Evolutionary conservation across 768 basidiomycete species (phyloP).

Genomic region (Trametes villosa): DNA sequence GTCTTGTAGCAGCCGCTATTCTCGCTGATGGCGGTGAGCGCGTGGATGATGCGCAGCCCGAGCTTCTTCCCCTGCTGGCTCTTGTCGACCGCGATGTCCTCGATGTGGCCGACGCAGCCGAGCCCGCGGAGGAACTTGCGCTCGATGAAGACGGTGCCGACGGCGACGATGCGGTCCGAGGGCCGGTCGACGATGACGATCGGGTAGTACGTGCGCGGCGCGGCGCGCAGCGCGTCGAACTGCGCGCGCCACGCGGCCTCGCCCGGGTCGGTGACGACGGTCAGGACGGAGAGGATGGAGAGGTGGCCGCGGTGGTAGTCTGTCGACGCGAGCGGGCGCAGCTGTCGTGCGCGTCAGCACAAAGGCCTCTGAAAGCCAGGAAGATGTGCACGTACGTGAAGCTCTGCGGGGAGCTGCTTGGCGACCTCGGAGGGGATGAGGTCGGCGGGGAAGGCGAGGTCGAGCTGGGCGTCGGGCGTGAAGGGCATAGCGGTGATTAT

Average conservation of each 20-base stretch:
- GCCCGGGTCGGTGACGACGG: conserved; percentile 70
- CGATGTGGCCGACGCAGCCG: conserved; percentile 93
- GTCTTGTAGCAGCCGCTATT: conserved; percentile 90
- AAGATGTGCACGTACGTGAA: conserved; percentile 56
- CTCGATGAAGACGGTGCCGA: conserved; percentile 87
- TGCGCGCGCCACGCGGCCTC: conserved; percentile 70
- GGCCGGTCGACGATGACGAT: conserved; percentile 81
- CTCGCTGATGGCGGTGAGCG: conserved; percentile 85
- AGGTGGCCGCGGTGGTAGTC: conserved; percentile 87
- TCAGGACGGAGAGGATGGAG: conserved; percentile 74
- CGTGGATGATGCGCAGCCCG: conserved; percentile 85
- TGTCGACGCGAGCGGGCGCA: conserved; percentile 86
- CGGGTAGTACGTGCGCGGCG: conserved; percentile 73
- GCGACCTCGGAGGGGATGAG: conserved; percentile 72
- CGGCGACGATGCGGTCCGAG: conserved; percentile 80
- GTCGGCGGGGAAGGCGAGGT: conserved; percentile 76
- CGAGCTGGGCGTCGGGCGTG: conserved; percentile 67
- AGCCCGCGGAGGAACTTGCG: conserved; percentile 90
- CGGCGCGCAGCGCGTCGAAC: conserved; percentile 60
- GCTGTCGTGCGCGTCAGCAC: conserved; percentile 50
- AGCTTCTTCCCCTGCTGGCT: conserved; percentile 90
- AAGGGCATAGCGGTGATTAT: conserved; percentile 41
- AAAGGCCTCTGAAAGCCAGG: too few species aligned
- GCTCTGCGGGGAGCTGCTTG: conserved; percentile 59
- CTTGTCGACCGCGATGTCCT: conserved; percentile 95